Percentiles rank a stretch among this genome's conserved stretches.
phyloP scores from a whole-genome alignment of 768 basidiomycete genomes.

The Lentinula edodes region DNA sequence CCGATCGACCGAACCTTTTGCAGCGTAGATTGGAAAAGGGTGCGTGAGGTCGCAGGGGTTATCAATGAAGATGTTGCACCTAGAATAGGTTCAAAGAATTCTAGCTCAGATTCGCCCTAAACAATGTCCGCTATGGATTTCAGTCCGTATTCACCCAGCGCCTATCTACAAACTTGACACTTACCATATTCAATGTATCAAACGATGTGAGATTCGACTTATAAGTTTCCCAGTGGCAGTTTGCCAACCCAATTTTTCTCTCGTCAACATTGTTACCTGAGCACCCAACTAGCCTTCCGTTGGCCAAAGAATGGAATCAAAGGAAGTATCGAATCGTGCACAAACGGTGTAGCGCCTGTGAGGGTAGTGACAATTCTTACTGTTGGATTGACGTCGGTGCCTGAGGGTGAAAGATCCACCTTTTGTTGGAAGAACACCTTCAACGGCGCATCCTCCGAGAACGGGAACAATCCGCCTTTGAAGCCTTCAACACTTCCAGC shows the following conservation, averaged over 20 bases:
- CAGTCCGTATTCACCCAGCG: too few relatives aligned
- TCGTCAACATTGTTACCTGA: neutral
- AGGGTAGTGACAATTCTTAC: conserved; percentile 35
- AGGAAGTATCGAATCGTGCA: conserved; percentile 37
- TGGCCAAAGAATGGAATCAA: conserved; percentile 38
- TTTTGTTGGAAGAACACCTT: conserved; percentile 70
- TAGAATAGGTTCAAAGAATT: too few relatives aligned
- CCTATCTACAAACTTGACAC: too few relatives aligned
- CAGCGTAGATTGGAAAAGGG: too few relatives aligned
- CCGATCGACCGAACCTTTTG: too few relatives aligned
- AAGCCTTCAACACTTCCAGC: neutral
- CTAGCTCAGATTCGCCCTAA: too few relatives aligned
- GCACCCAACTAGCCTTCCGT: neutral
- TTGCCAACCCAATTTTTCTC: conserved; percentile 31
- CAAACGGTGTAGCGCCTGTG: conserved; percentile 36
- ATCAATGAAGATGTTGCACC: too few relatives aligned
- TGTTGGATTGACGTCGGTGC: conserved; percentile 5
- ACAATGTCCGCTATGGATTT: too few relatives aligned
- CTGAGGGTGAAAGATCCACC: conserved; percentile 32
- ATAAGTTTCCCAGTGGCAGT: conserved; percentile 40
- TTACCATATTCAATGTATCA: neutral
- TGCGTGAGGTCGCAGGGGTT: too few relatives aligned
- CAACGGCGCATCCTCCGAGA: conserved; percentile 53
- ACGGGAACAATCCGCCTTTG: conserved; percentile 45
- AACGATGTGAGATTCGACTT: conserved; percentile 19